Percentiles rank a stretch among this genome's conserved stretches.
Conservation (phyloP, 371 early-diverging fungal species). For the Lichtheimia ramosa region DNA sequence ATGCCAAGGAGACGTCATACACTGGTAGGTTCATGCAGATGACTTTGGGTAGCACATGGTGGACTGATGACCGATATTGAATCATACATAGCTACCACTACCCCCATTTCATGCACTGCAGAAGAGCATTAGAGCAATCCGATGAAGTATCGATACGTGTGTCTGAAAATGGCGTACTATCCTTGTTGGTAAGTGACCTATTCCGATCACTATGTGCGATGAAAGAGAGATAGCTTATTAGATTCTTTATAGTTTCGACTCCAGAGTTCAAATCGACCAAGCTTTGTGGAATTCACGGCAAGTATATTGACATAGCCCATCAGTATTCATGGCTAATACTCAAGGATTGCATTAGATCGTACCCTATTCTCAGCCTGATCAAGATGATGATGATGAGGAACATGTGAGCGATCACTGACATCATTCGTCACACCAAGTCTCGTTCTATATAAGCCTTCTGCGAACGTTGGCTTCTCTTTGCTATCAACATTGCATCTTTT, state of each 20-base stretch:
- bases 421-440: too few species aligned
- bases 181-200: slow-evolving; percentile 27
- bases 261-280: slow-evolving; percentile 12
- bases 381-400: too few species aligned
- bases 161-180: slow-evolving; percentile 26
- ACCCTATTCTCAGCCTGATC: too few species aligned
- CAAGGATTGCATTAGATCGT: too few species aligned
- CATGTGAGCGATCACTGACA: too few species aligned
- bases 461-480: too few species aligned
- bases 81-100: slow-evolving; percentile 29
- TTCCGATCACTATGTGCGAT: neutral
- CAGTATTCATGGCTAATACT: too few species aligned
- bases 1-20: slow-evolving; percentile 19
- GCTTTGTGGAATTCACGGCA: slow-evolving; percentile 28
- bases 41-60: neutral
- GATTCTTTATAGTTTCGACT: neutral
- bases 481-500: too few species aligned
- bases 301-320: slow-evolving; percentile 2
- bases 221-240: neutral
- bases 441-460: too few species aligned
- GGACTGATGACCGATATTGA: neutral
- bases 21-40: slow-evolving; percentile 21
- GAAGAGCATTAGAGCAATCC: slow-evolving; percentile 33
- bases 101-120: slow-evolving; percentile 29
- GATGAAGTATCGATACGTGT: slow-evolving; percentile 36